Conservation (phyloP, 23 red algal species). For the Gracilaria domingensis region DNA sequence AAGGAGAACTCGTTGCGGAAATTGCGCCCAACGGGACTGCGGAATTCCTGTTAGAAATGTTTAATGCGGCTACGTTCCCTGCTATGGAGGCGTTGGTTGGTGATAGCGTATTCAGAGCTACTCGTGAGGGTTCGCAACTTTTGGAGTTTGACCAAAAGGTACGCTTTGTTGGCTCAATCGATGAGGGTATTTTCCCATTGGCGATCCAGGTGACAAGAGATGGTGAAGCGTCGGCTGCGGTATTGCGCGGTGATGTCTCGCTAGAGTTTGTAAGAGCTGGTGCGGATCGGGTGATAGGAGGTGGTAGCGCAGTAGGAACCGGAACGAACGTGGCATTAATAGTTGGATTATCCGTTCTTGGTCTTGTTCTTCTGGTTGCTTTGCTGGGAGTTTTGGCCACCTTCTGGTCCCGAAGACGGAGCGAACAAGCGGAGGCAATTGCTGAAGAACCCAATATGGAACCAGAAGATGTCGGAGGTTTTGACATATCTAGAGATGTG, state of each 20-base stretch:
- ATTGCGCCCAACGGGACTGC: not conserved
- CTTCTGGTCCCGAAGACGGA: conserved; percentile 1
- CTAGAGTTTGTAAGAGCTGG: not conserved
- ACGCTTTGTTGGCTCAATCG: conserved; percentile 5
- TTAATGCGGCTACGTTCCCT: not conserved
- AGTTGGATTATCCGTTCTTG: not conserved
- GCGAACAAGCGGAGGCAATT: not conserved
- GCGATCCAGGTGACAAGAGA: not conserved
- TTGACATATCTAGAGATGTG: conserved; percentile 1
- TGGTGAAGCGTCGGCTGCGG: not conserved
- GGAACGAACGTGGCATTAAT: not conserved
- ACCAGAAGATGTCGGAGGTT: conserved; percentile 3
- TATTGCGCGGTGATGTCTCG: not conserved
- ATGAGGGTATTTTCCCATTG: conserved; percentile 18
- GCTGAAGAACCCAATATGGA: not conserved
- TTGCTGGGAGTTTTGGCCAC: not conserved
- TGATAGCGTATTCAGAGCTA: not conserved
- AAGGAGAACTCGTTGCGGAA: conserved; percentile 1
- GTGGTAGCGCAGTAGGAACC: not conserved
- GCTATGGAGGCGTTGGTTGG: conserved; percentile 2
- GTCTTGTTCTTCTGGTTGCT: not conserved
- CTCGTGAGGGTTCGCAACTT: not conserved
- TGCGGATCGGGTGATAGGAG: not conserved
- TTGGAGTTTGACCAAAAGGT: conserved; percentile 4
- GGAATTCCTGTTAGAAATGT: not conserved